Evolutionary conservation across 2,329 filamentous ascomycete genomes (phyloP), one percentile per base, ranked within the genome.

Genomic region (Lasiodiplodia citricola): DNA sequence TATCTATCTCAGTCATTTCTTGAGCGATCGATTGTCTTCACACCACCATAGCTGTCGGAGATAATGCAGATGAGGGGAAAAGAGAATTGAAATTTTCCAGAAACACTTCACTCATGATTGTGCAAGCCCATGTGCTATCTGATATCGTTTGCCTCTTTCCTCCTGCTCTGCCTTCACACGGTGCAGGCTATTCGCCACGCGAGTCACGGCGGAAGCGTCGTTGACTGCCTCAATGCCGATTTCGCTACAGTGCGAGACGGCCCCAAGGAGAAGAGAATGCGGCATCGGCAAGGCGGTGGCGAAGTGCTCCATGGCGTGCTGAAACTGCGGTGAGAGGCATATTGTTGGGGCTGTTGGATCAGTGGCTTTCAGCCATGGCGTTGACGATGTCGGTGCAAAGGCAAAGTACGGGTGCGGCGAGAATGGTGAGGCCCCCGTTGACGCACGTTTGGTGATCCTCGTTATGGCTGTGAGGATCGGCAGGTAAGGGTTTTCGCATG

Each of bases 341-440:
- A 21, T 14, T 47, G 44, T 47, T 47, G 44, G 44, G 44, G 44
- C 8, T 64, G 28, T 35, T 52, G 28, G 51, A 52, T 23, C 44
- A 31, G 28, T 64, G 60, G 60, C 31, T 64, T 31, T 28, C 44
- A 31, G 60, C 60, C n/a, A 50, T 64, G 60, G 44, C 28, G 60
- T 31, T 18, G 44, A 47, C 13, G 47, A 51, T n/a, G 38, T 18
- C 14, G 44, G 8, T 4, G n/a, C 13, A 16, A n/a, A 44, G 16
- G 18, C 41, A 14, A 47, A n/a, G n/a, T 47, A n/a, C 16, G 44
- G 60, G 44, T 31, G 47, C 28, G 47, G 60, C 47, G 44, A 64
- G 47, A 28, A 64, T 64, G 23, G 60, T 64, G 28, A 52, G 44
- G 31, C 60, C 60, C 8, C 44, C 44, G 44, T 38, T 52, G 13